phyloP scores from a whole-genome alignment of 495 filamentous ascomycete species.

The Penicillium nucicola region DNA sequence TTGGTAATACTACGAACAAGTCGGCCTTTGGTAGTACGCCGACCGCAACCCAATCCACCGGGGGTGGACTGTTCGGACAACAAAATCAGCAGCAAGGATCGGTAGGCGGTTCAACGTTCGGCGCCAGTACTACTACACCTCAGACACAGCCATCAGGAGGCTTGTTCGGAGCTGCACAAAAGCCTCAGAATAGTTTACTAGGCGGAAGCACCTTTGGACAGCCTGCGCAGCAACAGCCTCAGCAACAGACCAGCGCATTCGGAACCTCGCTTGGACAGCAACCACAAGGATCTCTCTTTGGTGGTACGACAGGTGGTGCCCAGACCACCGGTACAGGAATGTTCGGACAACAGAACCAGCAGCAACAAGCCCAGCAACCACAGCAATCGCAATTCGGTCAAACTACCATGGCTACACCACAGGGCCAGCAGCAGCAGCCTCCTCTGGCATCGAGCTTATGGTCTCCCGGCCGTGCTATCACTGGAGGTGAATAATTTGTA shows the following conservation, averaged over 20 bases:
- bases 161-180: constrained; percentile 37
- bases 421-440: constrained; percentile 38
- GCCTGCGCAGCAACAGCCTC: constrained; percentile 20
- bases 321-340: too few species aligned
- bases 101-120: constrained; percentile 29
- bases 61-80: constrained; percentile 26
- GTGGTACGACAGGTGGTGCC: constrained; percentile 13
- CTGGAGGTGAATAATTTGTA: constrained; percentile 31
- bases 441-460: constrained; percentile 44
- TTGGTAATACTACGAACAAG: constrained; percentile 34
- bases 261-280: constrained; percentile 35
- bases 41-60: constrained; percentile 16
- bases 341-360: constrained; percentile 25
- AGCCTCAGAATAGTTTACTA: constrained; percentile 30
- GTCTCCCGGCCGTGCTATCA: constrained; percentile 47
- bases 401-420: constrained; percentile 25
- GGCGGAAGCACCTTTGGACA: constrained; percentile 16
- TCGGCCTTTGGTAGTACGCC: constrained; percentile 31
- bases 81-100: constrained; percentile 22
- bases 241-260: constrained; percentile 27
- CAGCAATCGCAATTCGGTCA: constrained; percentile 34
- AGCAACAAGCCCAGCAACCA: constrained; percentile 34
- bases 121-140: constrained; percentile 18
- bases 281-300: constrained; percentile 34
- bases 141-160: constrained; percentile 31